Conservation (phyloP, 495 filamentous ascomycete species). For the Astrothelium macrocarpum region DNA sequence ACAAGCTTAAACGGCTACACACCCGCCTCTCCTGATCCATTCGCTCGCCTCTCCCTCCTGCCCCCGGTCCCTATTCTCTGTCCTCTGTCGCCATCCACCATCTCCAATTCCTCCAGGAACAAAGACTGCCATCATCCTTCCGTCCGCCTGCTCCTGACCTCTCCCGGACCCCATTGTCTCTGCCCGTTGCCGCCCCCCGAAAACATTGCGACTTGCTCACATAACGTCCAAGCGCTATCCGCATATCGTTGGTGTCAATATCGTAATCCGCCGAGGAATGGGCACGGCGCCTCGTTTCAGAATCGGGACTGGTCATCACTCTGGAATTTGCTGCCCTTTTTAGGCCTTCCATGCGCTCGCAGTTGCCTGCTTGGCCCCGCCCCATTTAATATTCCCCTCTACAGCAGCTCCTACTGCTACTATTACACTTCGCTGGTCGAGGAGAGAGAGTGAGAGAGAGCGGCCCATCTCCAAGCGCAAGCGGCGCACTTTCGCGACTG, state of each 20-base stretch:
- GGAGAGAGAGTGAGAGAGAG: no score
- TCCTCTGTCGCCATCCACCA: neutral
- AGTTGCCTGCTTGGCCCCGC: neutral
- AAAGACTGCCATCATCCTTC: neutral
- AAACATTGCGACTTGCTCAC: no score
- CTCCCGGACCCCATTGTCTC: neutral
- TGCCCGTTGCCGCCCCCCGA: neutral
- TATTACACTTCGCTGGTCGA: neutral
- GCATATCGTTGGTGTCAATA: neutral
- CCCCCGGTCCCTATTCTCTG: neutral
- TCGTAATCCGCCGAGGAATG: slow-evolving; percentile 4
- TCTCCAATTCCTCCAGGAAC: neutral
- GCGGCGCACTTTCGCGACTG: neutral
- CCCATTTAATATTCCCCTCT: neutral
- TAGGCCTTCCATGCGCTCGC: neutral
- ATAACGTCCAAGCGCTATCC: neutral
- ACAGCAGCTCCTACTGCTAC: neutral
- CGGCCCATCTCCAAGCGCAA: neutral
- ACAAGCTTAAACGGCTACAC: slow-evolving; percentile 1
- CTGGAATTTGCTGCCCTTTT: neutral
- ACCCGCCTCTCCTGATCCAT: slow-evolving; percentile 1
- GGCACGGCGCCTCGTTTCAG: neutral
- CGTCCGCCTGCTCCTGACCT: neutral
- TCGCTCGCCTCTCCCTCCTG: neutral
- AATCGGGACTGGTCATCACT: neutral